These are phyloP conservation scores for Trametes coccinea DNA, from an alignment of 768 basidiomycete genomes.

Conservation along the genomic window DNA sequence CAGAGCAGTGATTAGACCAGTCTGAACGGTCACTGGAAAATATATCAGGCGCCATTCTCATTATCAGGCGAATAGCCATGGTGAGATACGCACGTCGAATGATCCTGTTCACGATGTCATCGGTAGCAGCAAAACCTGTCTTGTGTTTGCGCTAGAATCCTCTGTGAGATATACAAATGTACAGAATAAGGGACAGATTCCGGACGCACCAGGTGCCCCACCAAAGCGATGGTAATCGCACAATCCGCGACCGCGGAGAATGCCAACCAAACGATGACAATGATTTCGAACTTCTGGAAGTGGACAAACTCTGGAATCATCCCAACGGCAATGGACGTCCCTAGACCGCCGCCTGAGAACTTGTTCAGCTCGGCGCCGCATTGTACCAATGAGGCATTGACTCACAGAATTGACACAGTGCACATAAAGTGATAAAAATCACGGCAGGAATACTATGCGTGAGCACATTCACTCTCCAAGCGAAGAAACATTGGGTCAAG, in stretches of 20 bases:
- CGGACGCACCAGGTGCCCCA: slow-evolving; percentile 42
- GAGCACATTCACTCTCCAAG: slow-evolving; percentile 42
- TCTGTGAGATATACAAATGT: not conserved
- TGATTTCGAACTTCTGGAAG: slow-evolving; percentile 36
- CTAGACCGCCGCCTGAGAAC: slow-evolving; percentile 36
- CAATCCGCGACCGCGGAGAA: slow-evolving; percentile 43
- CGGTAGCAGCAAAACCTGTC: slow-evolving; percentile 44
- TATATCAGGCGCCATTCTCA: too few relatives aligned
- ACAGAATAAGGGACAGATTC: not conserved
- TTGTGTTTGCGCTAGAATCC: slow-evolving; percentile 38
- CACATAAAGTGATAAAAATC: slow-evolving; percentile 28
- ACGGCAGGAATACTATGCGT: slow-evolving; percentile 33
- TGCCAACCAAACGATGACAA: slow-evolving; percentile 44
- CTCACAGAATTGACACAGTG: slow-evolving; percentile 33
- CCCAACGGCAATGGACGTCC: slow-evolving; percentile 34
- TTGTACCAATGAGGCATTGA: not conserved
- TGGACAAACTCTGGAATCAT: slow-evolving; percentile 35
- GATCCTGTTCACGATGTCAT: slow-evolving; percentile 44
- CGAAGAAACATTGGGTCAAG: slow-evolving; percentile 50
- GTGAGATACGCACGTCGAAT: slow-evolving; percentile 36
- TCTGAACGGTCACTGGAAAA: slow-evolving; percentile 39
- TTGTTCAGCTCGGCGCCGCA: not conserved
- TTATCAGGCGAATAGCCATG: not conserved
- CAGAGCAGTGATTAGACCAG: slow-evolving; percentile 37
- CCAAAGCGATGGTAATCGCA: slow-evolving; percentile 44